Percentiles rank a stretch among this genome's conserved stretches.
Evolutionary conservation across 1,284 basidiomycete genomes (phyloP).

Genomic region (Volvariella volvacea): DNA sequence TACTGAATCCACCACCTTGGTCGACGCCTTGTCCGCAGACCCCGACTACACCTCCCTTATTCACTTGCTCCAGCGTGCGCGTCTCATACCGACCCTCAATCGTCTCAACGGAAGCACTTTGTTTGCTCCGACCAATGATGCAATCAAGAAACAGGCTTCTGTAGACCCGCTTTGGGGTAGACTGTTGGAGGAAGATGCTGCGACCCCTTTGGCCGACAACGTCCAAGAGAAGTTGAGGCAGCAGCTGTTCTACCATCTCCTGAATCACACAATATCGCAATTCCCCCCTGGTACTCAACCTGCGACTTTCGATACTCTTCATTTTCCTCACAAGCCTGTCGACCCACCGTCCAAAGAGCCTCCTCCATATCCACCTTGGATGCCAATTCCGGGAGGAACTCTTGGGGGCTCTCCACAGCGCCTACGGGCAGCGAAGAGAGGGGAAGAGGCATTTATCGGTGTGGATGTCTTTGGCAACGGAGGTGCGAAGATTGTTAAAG

Average conservation of each 20-base stretch:
- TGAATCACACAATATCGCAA: slow-evolving; percentile 73
- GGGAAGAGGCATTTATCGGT: slow-evolving; percentile 52
- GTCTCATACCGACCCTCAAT: slow-evolving; percentile 89
- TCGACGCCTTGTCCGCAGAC: slow-evolving; percentile 75
- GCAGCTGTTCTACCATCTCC: slow-evolving; percentile 89
- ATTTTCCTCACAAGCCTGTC: slow-evolving; percentile 55
- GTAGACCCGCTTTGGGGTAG: slow-evolving; percentile 41
- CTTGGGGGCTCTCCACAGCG: slow-evolving; percentile 82
- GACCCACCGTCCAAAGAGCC: slow-evolving; percentile 56
- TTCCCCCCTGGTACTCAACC: slow-evolving; percentile 36
- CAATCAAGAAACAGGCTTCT: slow-evolving; percentile 52
- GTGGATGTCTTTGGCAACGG: slow-evolving; percentile 68
- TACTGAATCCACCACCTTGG: slow-evolving; percentile 49
- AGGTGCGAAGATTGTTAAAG: slow-evolving; percentile 58
- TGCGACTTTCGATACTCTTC: slow-evolving; percentile 54
- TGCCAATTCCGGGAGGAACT: slow-evolving; percentile 76
- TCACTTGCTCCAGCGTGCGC: slow-evolving; percentile 76
- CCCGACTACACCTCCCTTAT: slow-evolving; percentile 79
- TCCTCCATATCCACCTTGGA: slow-evolving; percentile 78
- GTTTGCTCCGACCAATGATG: slow-evolving; percentile 94
- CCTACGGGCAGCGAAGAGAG: slow-evolving; percentile 54
- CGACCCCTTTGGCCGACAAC: slow-evolving; percentile 58
- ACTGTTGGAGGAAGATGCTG: slow-evolving; percentile 31
- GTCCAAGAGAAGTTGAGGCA: slow-evolving; percentile 81
- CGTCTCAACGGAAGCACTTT: slow-evolving; percentile 77